Base-by-base conservation (phyloP, 2,329 filamentous ascomycete species). In the Neopestalotiopsis sp. region DNA sequence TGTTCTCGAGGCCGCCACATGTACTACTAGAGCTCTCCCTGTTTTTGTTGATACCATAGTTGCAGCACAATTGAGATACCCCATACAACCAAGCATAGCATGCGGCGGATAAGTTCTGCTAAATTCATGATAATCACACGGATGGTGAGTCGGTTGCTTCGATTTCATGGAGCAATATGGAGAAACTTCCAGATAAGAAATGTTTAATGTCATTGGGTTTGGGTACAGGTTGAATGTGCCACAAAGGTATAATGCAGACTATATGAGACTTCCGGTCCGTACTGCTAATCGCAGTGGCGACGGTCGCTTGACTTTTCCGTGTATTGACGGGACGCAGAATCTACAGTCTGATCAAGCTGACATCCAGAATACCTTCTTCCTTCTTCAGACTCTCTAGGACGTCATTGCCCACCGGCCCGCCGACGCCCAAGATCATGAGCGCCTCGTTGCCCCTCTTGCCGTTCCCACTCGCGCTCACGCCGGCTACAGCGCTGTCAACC, bases 401-500 rank as follows among this genome's bases (percentile, higher is more conserved):
- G 42, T 89, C 85, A 67, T 86, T 85, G 0, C 85, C 86, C 20
- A 94, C 89, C 3, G 85, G 84, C 2, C 88, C 87, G 75, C 92
- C 90, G 10, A 95, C 89, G 1, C 93, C 92, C 65, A 95, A 74
- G 74, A 95, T 95, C 93, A 95, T 95, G 72, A 95, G 80, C 10
- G 93, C 93, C 80, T 95, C 93, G 58, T 90, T 89, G 63, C 68
- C 73, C 28, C 79, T 82, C 34, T 76, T 73, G 12, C 65, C 68
- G 40, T 70, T 73, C 66, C 20, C 49, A 4, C 20, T 13, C 64
- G 73, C 75, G 32, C 68, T 71, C 9, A 69, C 67, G 12, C 68
- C 69, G 14, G 69, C 72, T 6, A 73, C 71, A 20, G 70, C 73
- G 28, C 73, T 76, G 28, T 71, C 75, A 40, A 71, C 75, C 70